These are phyloP conservation scores for Hydrangea macrophylla DNA, from an alignment of 148 eudicot species.

Conservation along the genomic window DNA sequence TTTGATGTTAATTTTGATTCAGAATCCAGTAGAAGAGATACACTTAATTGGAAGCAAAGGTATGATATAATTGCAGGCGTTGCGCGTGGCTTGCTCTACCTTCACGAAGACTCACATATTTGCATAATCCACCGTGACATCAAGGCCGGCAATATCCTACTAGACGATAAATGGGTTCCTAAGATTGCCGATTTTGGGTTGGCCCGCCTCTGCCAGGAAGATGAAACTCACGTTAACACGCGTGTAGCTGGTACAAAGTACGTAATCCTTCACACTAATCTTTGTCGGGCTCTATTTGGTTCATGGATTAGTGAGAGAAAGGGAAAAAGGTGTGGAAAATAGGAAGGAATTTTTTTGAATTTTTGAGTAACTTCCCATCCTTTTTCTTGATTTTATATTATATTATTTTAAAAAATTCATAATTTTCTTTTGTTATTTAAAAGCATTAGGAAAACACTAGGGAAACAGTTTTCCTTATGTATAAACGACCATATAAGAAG, in stretches of 20 bases:
- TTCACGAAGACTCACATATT: constrained; percentile 71
- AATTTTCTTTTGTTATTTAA: too few relatives aligned
- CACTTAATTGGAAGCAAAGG: constrained; percentile 73
- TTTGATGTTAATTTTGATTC: constrained; percentile 11
- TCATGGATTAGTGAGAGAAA: too few relatives aligned
- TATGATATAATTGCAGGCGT: constrained; percentile 59
- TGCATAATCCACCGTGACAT: constrained; percentile 86
- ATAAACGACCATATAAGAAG: background rate
- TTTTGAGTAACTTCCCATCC: too few relatives aligned
- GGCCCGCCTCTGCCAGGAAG: constrained; percentile 86
- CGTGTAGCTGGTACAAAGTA: constrained; percentile 94
- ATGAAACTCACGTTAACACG: constrained; percentile 78
- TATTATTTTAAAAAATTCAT: too few relatives aligned
- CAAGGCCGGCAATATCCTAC: constrained; percentile 78
- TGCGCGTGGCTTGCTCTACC: constrained; percentile 75
- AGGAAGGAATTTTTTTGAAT: too few relatives aligned
- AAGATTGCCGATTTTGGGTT: constrained; percentile 96
- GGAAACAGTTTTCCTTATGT: too few relatives aligned
- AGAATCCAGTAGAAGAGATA: constrained; percentile 45
- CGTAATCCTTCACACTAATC: constrained; percentile 25
- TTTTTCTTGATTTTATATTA: background rate
- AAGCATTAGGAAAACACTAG: too few relatives aligned
- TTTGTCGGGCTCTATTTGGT: too few relatives aligned
- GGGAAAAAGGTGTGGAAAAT: too few relatives aligned
- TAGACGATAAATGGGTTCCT: constrained; percentile 84